Conservation (phyloP, 2,329 filamentous ascomycete genomes). For the Elsinoe arachidis region DNA sequence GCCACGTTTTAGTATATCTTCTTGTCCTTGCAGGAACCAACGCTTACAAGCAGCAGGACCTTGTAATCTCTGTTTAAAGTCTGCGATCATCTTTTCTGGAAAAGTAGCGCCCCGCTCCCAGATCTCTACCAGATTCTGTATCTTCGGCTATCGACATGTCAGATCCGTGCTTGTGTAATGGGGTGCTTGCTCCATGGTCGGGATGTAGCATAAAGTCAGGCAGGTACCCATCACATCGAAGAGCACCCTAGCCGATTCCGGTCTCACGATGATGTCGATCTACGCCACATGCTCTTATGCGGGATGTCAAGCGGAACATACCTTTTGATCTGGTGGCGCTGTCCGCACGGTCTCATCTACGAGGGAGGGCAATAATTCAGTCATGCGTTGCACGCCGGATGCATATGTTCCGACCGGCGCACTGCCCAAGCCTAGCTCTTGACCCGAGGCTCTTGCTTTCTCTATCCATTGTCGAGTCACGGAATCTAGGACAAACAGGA, state of each 20-base stretch:
- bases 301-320: slow-evolving; percentile 47
- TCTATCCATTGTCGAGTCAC: slow-evolving; percentile 99
- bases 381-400: slow-evolving; percentile 92
- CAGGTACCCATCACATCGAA: too few species aligned
- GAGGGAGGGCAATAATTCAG: slow-evolving; percentile 82
- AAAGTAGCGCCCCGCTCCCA: slow-evolving; percentile 97
- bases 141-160: slow-evolving; percentile 66
- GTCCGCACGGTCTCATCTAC: slow-evolving; percentile 92
- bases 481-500: slow-evolving; percentile 99
- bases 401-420: slow-evolving; percentile 88
- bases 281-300: not conserved
- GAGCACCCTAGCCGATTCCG: too few species aligned
- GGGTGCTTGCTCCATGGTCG: too few species aligned
- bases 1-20: not conserved
- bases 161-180: slow-evolving; percentile 1
- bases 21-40: slow-evolving; percentile 17
- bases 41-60: slow-evolving; percentile 57
- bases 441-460: slow-evolving; percentile 77
- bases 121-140: slow-evolving; percentile 89
- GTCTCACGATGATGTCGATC: not conserved
- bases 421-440: slow-evolving; percentile 64
- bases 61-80: slow-evolving; percentile 73
- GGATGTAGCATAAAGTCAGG: too few species aligned
- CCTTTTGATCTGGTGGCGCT: slow-evolving; percentile 91
- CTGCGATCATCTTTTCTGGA: slow-evolving; percentile 65